phyloP scores from a whole-genome alignment of 106 monocot species.

The Dendrobium huoshanense region DNA sequence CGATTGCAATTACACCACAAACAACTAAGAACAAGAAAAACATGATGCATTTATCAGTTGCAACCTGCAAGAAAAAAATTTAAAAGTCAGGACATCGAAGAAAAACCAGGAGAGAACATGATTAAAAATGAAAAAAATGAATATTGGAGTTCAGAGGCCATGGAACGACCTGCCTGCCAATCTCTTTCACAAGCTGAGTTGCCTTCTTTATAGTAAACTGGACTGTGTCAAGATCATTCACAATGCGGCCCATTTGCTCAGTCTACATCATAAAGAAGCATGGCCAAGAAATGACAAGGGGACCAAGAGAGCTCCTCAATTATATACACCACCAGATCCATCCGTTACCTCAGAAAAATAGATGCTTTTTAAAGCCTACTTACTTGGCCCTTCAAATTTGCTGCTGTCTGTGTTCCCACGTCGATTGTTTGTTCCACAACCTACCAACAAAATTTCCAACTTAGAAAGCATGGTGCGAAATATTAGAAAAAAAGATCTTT shows the following conservation, averaged over 20 bases:
- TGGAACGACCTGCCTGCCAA: conserved; percentile 48
- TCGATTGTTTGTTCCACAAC: conserved; percentile 94
- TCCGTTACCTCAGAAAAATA: not conserved
- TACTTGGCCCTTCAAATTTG: conserved; percentile 75
- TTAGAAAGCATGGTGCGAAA: not conserved
- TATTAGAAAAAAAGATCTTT: not conserved
- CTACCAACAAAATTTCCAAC: conserved; percentile 21
- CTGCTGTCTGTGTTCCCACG: conserved; percentile 90
- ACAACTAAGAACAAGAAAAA: conserved; percentile 57
- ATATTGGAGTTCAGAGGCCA: not conserved
- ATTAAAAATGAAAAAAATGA: not conserved
- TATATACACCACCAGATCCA: not conserved
- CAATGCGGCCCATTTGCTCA: conserved; percentile 73
- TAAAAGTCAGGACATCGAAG: not conserved
- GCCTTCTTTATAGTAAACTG: conserved; percentile 81
- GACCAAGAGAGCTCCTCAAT: not conserved
- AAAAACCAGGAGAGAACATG: not conserved
- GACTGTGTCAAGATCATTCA: conserved; percentile 64
- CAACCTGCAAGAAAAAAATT: conserved; percentile 29
- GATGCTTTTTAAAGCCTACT: conserved; percentile 13
- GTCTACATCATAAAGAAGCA: conserved; percentile 26
- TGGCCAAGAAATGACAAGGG: not conserved
- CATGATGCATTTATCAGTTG: conserved; percentile 68
- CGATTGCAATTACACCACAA: conserved; percentile 51
- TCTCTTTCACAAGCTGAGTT: conserved; percentile 61